Evolutionary conservation across 1,284 basidiomycete genomes (phyloP).

Genomic region (Leccinum olivaceoglutinosum): DNA sequence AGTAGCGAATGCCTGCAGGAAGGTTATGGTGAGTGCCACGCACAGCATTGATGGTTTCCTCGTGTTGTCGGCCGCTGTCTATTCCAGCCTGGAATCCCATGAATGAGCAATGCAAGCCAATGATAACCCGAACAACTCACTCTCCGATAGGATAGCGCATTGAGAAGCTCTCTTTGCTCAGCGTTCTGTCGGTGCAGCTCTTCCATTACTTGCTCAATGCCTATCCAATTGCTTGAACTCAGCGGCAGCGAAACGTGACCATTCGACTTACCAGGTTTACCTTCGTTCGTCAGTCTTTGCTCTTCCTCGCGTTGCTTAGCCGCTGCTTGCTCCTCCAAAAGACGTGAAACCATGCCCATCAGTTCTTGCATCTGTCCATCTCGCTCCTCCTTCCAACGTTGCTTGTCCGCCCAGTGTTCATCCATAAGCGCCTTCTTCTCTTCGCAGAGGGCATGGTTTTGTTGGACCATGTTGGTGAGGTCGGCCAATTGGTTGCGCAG

Average conservation of each 20-base stretch:
- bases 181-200: slow-evolving; percentile 47
- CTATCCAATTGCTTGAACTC: slow-evolving; percentile 28
- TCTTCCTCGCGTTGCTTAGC: no score
- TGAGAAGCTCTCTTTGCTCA: slow-evolving; percentile 46
- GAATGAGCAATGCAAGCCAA: slow-evolving; percentile 7
- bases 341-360: no score
- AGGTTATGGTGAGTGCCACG: slow-evolving; percentile 36
- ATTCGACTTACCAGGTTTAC: slow-evolving; percentile 42
- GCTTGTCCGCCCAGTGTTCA: no score
- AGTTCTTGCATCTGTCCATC: no score
- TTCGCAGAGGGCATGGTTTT: no score
- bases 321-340: slow-evolving; percentile 15
- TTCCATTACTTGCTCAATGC: slow-evolving; percentile 47
- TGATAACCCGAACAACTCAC: slow-evolving; percentile 32
- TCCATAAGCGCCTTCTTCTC: no score
- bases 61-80: slow-evolving; percentile 56
- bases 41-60: slow-evolving; percentile 58
- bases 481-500: no score
- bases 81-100: slow-evolving; percentile 43
- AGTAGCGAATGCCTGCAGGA: no score
- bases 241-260: neutral
- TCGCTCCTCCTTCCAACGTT: no score
- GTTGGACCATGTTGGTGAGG: no score
- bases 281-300: slow-evolving; percentile 33
- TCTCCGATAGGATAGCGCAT: slow-evolving; percentile 49